Evolutionary conservation across 2,329 filamentous ascomycete species (phyloP), one percentile per base, ranked within the genome.

Genomic region (Venturia nashicola): DNA sequence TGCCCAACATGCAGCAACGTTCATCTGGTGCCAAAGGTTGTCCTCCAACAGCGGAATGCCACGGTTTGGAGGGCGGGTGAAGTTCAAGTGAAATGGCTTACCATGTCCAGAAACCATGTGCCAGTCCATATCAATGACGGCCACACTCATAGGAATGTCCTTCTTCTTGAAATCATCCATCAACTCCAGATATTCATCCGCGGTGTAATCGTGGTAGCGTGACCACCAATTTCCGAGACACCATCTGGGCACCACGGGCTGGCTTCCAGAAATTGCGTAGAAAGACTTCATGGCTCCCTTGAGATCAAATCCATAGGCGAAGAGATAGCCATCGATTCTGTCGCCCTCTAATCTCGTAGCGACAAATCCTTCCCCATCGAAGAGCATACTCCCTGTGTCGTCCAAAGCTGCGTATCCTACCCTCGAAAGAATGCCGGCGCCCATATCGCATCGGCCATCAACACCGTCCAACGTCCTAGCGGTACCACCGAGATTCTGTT

Each of bases 101-200:
- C 32, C 36, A 6, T 59, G 55, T 59, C 55, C 62, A 36, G 18
- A 70, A 0, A 85, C 82, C 54, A 80, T 70, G 71, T 87, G 85
- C 85, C 84, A 87, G 70, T 86, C 85, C 84, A 87, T 87, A 68
- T 87, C 85, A 3, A 87, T 71, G 0, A 86, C 83, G 1, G 79
- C 83, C 6, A 86, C 82, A 5, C 78, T 82, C 44, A 87, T 73
- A 0, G 85, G 85, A 7, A 87, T 78, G 0, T 76, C 71, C 32
- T 81, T 72, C 9, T 73, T 71, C 5, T 74, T 70, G 67, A 87
- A 86, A 61, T 77, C 76, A 63, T 84, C 81, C 76, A 87, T 82
- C 18, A 87, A 74, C 16, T 73, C 71, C 2, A 86, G 66, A 68
- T 86, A 87, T 67, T 84, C 81, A 1, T 80, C 74, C 36, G 78